Conservation (phyloP, 2,329 filamentous ascomycete genomes). For the Shiraia sp. region DNA sequence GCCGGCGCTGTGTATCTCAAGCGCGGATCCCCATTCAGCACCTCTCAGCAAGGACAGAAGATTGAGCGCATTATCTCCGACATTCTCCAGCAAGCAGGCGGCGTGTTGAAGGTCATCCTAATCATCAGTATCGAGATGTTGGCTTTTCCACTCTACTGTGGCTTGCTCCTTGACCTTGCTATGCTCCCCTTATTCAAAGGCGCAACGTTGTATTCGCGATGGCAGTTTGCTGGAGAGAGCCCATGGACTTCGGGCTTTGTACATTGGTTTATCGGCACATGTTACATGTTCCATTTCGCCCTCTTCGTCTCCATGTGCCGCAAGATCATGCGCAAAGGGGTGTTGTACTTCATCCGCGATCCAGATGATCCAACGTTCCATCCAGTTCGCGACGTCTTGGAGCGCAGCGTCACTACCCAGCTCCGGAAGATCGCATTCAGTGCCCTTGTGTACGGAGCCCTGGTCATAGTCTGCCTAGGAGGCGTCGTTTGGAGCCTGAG, state of each 20-base stretch:
- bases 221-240: conserved; percentile 76
- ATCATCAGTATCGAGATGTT: conserved; percentile 99
- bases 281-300: conserved; percentile 99
- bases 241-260: conserved; percentile 93
- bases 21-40: conserved; percentile 70
- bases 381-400: conserved; percentile 92
- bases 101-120: conserved; percentile 95
- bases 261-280: conserved; percentile 98
- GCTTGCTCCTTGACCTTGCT: conserved; percentile 84
- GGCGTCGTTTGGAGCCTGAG: conserved; percentile 94
- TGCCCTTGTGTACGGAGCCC: conserved; percentile 88
- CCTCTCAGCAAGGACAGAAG: conserved; percentile 56
- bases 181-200: conserved; percentile 86
- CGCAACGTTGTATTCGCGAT: conserved; percentile 74
- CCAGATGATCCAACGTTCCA: conserved; percentile 98
- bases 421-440: conserved; percentile 96
- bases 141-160: conserved; percentile 93
- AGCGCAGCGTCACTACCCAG: conserved; percentile 89
- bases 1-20: conserved; percentile 79
- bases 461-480: conserved; percentile 90
- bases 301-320: conserved; percentile 98
- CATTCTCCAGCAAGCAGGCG: conserved; percentile 86
- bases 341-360: conserved; percentile 96
- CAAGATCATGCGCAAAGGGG: conserved; percentile 93
- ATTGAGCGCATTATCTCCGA: conserved; percentile 80